phyloP scores from a whole-genome alignment of 345 rosid genomes.

The Schrenkiella parvula region DNA sequence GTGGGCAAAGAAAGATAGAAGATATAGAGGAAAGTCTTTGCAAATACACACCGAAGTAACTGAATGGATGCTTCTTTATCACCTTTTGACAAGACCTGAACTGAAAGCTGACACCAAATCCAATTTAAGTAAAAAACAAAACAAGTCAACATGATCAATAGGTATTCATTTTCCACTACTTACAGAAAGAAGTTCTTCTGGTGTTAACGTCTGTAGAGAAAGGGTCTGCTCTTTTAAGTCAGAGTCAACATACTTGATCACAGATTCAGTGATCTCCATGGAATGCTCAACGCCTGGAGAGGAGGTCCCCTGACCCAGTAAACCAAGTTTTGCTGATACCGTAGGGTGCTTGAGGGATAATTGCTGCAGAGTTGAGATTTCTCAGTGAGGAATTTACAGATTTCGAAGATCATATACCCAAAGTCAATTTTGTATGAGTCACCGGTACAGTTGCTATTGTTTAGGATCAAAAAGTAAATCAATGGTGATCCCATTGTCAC shows the following conservation, averaged over 20 bases:
- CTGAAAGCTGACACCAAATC: slow-evolving; percentile 61
- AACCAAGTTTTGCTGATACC: slow-evolving; percentile 56
- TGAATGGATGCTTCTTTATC: slow-evolving; percentile 48
- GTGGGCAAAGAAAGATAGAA: not conserved
- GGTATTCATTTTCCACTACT: slow-evolving; percentile 29
- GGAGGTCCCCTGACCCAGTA: slow-evolving; percentile 32
- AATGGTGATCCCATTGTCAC: not conserved
- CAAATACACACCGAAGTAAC: slow-evolving; percentile 48
- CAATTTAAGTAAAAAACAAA: not conserved
- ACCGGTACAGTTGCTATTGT: too few relatives aligned
- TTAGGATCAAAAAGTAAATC: not conserved
- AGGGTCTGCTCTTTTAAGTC: slow-evolving; percentile 29
- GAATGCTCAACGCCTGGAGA: slow-evolving; percentile 11
- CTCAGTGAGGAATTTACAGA: not conserved
- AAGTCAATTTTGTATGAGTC: not conserved
- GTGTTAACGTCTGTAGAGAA: slow-evolving; percentile 43
- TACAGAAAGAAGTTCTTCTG: slow-evolving; percentile 61
- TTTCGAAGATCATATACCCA: not conserved
- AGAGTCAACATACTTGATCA: slow-evolving; percentile 29
- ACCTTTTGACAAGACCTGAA: slow-evolving; percentile 49
- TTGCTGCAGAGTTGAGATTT: slow-evolving; percentile 50
- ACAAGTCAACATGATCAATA: not conserved
- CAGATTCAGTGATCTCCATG: slow-evolving; percentile 30
- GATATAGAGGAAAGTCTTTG: not conserved
- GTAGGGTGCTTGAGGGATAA: slow-evolving; percentile 56